Percentiles rank a stretch among this genome's conserved stretches.
Evolutionary conservation across 2,329 filamentous ascomycete genomes (phyloP).

Genomic region (Periglandula ipomoeae): DNA sequence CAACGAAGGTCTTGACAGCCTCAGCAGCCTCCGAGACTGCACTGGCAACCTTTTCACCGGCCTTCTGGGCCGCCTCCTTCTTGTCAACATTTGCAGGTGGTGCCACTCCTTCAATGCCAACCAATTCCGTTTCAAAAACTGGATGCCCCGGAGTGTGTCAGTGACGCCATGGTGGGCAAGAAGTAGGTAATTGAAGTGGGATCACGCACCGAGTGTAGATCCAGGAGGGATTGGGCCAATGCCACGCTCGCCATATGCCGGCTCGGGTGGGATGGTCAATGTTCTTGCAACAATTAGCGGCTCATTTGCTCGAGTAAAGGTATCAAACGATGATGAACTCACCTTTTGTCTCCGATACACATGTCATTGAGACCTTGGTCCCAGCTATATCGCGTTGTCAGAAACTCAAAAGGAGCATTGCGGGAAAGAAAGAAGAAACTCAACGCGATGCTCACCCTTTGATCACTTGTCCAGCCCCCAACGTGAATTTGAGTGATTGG

Average conservation of each 20-base stretch:
- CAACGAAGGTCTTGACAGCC: constrained; percentile 39
- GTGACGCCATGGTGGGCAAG: constrained; percentile 1
- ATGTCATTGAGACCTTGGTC: constrained; percentile 84
- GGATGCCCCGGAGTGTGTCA: constrained; percentile 11
- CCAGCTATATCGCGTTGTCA: constrained; percentile 52
- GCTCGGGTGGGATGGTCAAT: constrained; percentile 78
- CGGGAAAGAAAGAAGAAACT: too few species aligned
- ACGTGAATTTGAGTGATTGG: constrained; percentile 64
- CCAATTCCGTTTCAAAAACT: constrained; percentile 88
- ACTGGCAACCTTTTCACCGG: constrained; percentile 15
- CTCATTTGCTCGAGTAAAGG: background rate
- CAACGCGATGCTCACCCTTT: constrained; percentile 65
- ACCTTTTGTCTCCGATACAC: constrained; percentile 89
- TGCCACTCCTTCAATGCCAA: constrained; percentile 69
- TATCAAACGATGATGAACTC: constrained; percentile 15
- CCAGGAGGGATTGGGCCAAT: constrained; percentile 78
- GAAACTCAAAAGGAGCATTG: too few species aligned
- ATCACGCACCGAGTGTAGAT: constrained; percentile 59
- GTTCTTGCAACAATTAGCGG: constrained; percentile 38
- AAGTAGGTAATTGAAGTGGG: constrained; percentile 2
- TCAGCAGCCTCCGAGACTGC: constrained; percentile 17
- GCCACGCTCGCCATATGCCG: constrained; percentile 68
- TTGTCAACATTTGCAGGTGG: constrained; percentile 10
- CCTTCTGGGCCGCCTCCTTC: constrained; percentile 20
- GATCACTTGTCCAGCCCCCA: constrained; percentile 80